phyloP scores from a whole-genome alignment of 1,284 basidiomycete genomes.

The Thelephora terrestris region DNA sequence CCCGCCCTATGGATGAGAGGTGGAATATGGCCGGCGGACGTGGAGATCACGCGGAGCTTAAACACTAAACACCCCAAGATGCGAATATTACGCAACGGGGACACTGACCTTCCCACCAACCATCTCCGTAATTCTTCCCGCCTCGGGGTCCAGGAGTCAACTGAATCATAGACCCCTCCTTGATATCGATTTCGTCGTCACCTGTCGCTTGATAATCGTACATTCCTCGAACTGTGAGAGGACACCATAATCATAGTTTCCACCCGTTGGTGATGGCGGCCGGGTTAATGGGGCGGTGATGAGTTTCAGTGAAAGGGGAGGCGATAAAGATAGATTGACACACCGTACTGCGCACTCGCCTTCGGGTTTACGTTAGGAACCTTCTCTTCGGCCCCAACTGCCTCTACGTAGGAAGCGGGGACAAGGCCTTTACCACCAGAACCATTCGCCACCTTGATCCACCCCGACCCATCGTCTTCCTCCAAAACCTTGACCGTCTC shows the following conservation, averaged over 20 bases:
- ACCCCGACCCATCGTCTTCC: slow-evolving; percentile 74
- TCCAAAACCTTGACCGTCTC: slow-evolving; percentile 51
- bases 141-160: slow-evolving; percentile 50
- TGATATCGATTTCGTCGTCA: slow-evolving; percentile 56
- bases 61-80: not conserved
- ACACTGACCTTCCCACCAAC: slow-evolving; percentile 72
- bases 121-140: slow-evolving; percentile 58
- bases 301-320: no score
- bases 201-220: slow-evolving; percentile 63
- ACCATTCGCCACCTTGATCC: slow-evolving; percentile 65
- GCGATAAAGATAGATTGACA: slow-evolving; percentile 5
- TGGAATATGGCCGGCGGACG: slow-evolving; percentile 1
- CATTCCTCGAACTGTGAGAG: slow-evolving; percentile 48
- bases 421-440: slow-evolving; percentile 59
- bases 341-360: slow-evolving; percentile 31
- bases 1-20: slow-evolving; percentile 1
- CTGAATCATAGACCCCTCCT: slow-evolving; percentile 50
- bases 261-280: not conserved
- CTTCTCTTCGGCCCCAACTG: slow-evolving; percentile 18
- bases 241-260: slow-evolving; percentile 1
- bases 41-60: not conserved
- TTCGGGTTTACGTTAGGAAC: slow-evolving; percentile 9
- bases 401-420: slow-evolving; percentile 66
- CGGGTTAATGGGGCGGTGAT: no score
- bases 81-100: not conserved